These are phyloP conservation scores for Codiaeum variegatum DNA, from an alignment of 441 rosid species.

Conservation along the genomic window DNA sequence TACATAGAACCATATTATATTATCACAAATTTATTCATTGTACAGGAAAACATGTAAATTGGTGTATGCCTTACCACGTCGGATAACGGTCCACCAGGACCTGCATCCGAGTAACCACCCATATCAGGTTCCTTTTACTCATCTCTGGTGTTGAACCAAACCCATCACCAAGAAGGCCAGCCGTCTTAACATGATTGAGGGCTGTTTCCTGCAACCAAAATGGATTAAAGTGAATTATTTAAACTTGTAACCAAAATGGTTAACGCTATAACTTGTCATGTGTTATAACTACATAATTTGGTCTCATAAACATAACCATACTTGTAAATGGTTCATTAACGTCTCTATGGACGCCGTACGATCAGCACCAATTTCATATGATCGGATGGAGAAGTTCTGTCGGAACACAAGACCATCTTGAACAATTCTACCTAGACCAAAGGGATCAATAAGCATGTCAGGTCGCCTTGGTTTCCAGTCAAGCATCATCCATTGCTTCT, in stretches of 20 bases:
- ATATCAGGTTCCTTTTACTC: constrained; percentile 84
- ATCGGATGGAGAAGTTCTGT: constrained; percentile 90
- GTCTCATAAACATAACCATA: constrained; percentile 15
- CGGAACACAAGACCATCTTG: constrained; percentile 80
- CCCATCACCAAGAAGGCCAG: constrained; percentile 89
- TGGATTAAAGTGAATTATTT: constrained; percentile 1
- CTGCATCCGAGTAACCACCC: constrained; percentile 97
- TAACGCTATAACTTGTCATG: background rate
- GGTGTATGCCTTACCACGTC: constrained; percentile 58
- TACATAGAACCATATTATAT: background rate
- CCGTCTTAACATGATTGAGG: constrained; percentile 77
- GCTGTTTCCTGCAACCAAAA: constrained; percentile 76
- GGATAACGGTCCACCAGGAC: constrained; percentile 90
- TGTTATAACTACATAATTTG: background rate
- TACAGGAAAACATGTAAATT: background rate
- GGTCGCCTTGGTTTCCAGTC: constrained; percentile 91
- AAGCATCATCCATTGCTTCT: constrained; percentile 99
- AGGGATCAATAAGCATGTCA: constrained; percentile 79
- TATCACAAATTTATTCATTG: background rate
- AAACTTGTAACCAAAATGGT: constrained; percentile 1
- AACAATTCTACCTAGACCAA: constrained; percentile 80
- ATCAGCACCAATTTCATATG: constrained; percentile 98
- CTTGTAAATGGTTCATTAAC: constrained; percentile 97
- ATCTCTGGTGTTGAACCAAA: constrained; percentile 97
- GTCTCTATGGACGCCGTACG: constrained; percentile 97